phyloP scores from a whole-genome alignment of 2,329 filamentous ascomycete genomes.

The Arthroderma sp. region DNA sequence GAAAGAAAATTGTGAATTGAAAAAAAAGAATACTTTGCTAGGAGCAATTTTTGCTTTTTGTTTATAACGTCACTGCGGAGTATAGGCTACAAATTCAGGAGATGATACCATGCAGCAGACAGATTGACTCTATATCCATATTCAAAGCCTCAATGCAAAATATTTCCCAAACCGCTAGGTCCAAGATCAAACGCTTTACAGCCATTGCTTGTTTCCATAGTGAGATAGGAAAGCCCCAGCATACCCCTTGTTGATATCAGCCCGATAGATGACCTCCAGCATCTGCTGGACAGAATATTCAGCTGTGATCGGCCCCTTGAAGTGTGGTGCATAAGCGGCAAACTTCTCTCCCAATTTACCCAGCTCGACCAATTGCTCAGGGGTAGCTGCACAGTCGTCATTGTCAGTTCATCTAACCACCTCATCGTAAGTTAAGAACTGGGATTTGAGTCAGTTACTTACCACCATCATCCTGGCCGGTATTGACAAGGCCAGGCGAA shows the following conservation, averaged over 20 bases:
- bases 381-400: conserved; percentile 7
- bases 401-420: background rate
- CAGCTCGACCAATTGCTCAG: conserved; percentile 16
- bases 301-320: conserved; percentile 23
- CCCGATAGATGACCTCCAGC: conserved; percentile 20
- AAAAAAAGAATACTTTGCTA: no score
- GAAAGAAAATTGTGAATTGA: no score
- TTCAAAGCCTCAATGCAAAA: no score
- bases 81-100: no score
- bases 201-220: conserved; percentile 40
- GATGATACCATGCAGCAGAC: no score
- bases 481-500: conserved; percentile 40
- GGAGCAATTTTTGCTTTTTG: no score
- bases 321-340: conserved; percentile 27
- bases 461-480: conserved; percentile 19
- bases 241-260: conserved; percentile 34
- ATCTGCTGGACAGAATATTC: conserved; percentile 25
- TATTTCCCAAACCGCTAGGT: no score
- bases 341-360: conserved; percentile 19
- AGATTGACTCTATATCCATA: no score
- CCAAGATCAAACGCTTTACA: conserved; percentile 19
- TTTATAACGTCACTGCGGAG: no score
- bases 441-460: conserved; percentile 2
- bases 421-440: conserved; percentile 1
- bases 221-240: conserved; percentile 44